These are phyloP conservation scores for Lycium barbarum DNA, from an alignment of 257 asterid species.

Conservation along the genomic window DNA sequence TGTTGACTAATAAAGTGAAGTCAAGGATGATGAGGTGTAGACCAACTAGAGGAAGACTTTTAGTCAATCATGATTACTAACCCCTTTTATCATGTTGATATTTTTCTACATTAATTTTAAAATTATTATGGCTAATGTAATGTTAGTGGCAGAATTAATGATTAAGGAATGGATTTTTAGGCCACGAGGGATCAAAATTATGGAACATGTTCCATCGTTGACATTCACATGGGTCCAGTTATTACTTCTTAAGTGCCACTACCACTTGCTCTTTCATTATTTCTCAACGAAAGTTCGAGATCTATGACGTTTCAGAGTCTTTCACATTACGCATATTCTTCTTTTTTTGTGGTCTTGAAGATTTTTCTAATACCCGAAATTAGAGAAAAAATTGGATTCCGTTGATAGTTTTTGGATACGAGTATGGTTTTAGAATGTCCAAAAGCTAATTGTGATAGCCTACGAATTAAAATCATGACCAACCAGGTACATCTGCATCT, in stretches of 20 bases:
- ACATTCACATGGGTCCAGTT: constrained; percentile 25
- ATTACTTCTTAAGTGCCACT: neutral
- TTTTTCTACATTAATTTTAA: neutral
- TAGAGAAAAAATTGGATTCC: too few species aligned
- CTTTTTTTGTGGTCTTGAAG: too few species aligned
- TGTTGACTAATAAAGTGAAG: constrained; percentile 11
- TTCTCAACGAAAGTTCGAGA: too few species aligned
- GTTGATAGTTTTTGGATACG: too few species aligned
- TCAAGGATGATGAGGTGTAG: constrained; percentile 8
- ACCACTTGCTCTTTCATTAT: neutral
- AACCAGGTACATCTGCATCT: too few species aligned
- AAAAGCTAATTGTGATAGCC: too few species aligned
- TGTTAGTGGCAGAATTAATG: constrained; percentile 3
- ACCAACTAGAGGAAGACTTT: neutral
- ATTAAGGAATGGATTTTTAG: constrained; percentile 4
- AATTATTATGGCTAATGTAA: neutral
- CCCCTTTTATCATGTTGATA: neutral
- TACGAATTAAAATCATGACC: too few species aligned
- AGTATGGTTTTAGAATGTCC: too few species aligned
- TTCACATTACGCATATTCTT: too few species aligned
- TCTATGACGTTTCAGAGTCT: too few species aligned
- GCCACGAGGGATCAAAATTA: constrained; percentile 1
- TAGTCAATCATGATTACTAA: neutral
- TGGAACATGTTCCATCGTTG: constrained; percentile 2
- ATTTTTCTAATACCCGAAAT: too few species aligned